Evolutionary conservation across 1,139 yeast species (phyloP), one percentile per base, ranked within the genome.

Genomic region (Candida sojae): DNA sequence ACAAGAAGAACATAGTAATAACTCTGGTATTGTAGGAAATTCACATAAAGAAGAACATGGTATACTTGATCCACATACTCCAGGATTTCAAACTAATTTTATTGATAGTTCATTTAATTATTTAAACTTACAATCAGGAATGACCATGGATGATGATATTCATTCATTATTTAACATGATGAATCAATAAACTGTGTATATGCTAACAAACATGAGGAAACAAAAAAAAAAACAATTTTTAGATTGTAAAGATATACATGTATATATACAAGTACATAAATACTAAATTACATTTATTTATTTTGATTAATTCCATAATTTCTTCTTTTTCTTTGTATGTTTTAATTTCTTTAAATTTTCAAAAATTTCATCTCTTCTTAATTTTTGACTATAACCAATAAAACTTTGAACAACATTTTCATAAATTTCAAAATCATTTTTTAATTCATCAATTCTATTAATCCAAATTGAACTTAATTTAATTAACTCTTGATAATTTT

Each of bases 371-470:
- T 79, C 79, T 48, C 84, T 64, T 53, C 77, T 71, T 39, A 79
- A 56, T 54, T 77, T 75, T 58, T 86, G 91, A 31, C 87, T 83
- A 61, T 85, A 84, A 21, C 88, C 92, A 34, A 85, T 84, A 53
- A 84, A 68, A 54, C 83, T 83, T 61, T 85, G 90, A 34, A 86
- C 87, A 53, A 86, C 89, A 5, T 82, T 73, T 58, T 86, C 91
- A 58, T 83, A 84, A 11, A 86, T 81, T 46, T 80, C 82, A 55
- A 82, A 80, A 57, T 84, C 86, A 46, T 73, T 74, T 50, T 70
- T 68, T 11, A 76, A 70, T 31, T 68, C 76, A 43, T 63, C 59
- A 47, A 70, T 64, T 56, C 75, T 73, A 49, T 73, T 63, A 36
- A 69, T 72, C 87, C 86, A 84, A 30, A 75, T 66, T 40, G 79